phyloP scores from a whole-genome alignment of 495 filamentous ascomycete species.

The Talaromyces thailandensis region DNA sequence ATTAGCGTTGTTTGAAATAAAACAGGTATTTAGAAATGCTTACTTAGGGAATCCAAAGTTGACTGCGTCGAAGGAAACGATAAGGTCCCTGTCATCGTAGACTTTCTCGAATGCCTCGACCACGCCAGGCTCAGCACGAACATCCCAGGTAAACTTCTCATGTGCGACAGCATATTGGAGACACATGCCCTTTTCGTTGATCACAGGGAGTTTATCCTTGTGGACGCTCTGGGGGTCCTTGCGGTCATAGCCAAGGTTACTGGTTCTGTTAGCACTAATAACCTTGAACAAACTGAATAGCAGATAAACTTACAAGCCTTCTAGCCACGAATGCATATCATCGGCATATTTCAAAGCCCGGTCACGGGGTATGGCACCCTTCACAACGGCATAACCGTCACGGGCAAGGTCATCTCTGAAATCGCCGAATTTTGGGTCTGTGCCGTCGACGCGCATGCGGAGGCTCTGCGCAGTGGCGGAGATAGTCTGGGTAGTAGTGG shows the following conservation, averaged over 20 bases:
- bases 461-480: too few species aligned
- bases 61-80: conserved; percentile 37
- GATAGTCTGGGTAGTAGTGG: too few species aligned
- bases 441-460: too few species aligned
- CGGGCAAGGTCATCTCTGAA: conserved; percentile 26
- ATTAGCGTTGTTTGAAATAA: neutral
- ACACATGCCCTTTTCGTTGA: conserved; percentile 35
- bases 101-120: conserved; percentile 31
- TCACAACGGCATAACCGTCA: conserved; percentile 36
- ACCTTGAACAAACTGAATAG: too few species aligned
- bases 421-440: conserved; percentile 10
- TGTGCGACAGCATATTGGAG: conserved; percentile 30
- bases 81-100: conserved; percentile 28
- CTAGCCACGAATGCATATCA: conserved; percentile 25
- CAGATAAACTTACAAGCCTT: conserved; percentile 8
- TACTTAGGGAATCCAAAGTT: conserved; percentile 33
- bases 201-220: conserved; percentile 25
- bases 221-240: conserved; percentile 27
- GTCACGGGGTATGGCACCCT: conserved; percentile 32
- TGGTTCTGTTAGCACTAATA: too few species aligned
- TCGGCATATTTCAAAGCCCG: conserved; percentile 26
- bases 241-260: conserved; percentile 24
- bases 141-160: conserved; percentile 34
- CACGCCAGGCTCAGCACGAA: conserved; percentile 32
- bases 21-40: neutral